phyloP scores from a whole-genome alignment of 2,329 filamentous ascomycete species.

The Clathrospora elynae region DNA sequence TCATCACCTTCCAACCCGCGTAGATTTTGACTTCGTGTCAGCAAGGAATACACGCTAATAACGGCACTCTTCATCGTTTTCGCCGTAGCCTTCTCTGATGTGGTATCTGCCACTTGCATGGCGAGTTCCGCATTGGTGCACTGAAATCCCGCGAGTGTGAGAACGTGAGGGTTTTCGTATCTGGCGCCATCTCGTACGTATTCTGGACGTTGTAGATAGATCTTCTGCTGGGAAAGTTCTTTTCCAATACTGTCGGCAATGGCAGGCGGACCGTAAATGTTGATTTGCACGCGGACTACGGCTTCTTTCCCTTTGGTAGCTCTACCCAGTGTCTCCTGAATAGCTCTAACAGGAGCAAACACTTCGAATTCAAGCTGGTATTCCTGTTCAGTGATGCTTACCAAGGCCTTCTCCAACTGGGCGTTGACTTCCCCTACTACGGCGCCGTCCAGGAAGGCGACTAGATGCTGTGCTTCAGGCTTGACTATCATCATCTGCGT shows the following conservation, averaged over 20 bases:
- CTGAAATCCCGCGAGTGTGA: conserved; percentile 22
- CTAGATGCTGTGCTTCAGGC: conserved; percentile 15
- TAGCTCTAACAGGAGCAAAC: conserved; percentile 22
- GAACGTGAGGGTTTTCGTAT: conserved; percentile 38
- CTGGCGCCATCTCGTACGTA: conserved; percentile 14
- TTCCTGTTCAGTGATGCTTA: conserved; percentile 19
- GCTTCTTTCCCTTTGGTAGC: conserved; percentile 33
- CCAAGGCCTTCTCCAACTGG: conserved; percentile 26
- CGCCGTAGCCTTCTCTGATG: conserved; percentile 1
- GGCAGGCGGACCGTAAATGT: conserved; percentile 25
- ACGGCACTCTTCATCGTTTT: conserved; percentile 24
- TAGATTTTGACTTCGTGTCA: conserved; percentile 24
- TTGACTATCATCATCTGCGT: conserved; percentile 18
- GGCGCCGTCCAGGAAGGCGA: conserved; percentile 21
- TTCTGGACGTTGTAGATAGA: conserved; percentile 35
- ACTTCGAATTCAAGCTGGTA: conserved; percentile 29
- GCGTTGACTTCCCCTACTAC: conserved; percentile 27
- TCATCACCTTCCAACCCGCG: conserved; percentile 28
- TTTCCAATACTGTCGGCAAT: conserved; percentile 18
- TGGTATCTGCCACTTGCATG: conserved; percentile 2
- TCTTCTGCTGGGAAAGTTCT: conserved; percentile 26
- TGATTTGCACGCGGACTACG: conserved; percentile 33
- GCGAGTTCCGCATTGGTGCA: neutral
- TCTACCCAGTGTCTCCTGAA: conserved; percentile 30
- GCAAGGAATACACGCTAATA: conserved; percentile 27